Percentiles rank a stretch among this genome's conserved stretches.
phyloP scores from a whole-genome alignment of 2,329 filamentous ascomycete genomes.

The Aspergillus sp. region DNA sequence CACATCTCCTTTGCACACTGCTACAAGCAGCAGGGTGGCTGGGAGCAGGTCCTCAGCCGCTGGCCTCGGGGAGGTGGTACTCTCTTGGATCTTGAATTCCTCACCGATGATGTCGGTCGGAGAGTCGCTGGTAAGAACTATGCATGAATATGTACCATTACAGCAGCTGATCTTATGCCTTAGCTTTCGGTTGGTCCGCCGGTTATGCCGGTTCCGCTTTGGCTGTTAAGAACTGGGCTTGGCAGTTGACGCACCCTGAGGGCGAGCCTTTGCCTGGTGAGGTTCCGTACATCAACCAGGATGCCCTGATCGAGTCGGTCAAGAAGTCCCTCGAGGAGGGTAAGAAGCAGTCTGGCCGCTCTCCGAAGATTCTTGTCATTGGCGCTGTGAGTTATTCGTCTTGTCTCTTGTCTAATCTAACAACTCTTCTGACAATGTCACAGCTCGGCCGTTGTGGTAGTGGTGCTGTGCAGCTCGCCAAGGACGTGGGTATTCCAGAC shows the following conservation, averaged over 20 bases:
- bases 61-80: constrained; percentile 76
- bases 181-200: constrained; percentile 63
- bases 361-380: constrained; percentile 78
- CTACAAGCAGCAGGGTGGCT: constrained; percentile 76
- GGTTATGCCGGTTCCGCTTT: constrained; percentile 74
- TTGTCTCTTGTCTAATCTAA: neutral
- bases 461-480: constrained; percentile 79
- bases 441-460: constrained; percentile 68
- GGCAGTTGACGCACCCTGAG: constrained; percentile 72
- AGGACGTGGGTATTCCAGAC: constrained; percentile 70
- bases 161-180: constrained; percentile 9
- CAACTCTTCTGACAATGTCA: constrained; percentile 1
- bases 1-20: constrained; percentile 73
- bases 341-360: constrained; percentile 65
- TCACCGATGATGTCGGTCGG: constrained; percentile 72
- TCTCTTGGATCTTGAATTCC: constrained; percentile 84
- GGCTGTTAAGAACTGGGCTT: constrained; percentile 78
- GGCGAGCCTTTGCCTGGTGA: constrained; percentile 66
- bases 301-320: constrained; percentile 70
- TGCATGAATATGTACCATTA: neutral
- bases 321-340: constrained; percentile 70
- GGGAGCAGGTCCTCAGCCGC: constrained; percentile 76
- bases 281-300: constrained; percentile 65
- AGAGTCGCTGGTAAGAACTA: constrained; percentile 42
- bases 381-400: constrained; percentile 58